Evolutionary conservation across 2,329 filamentous ascomycete species (phyloP).

Genomic region (Fusarium haematococcum): DNA sequence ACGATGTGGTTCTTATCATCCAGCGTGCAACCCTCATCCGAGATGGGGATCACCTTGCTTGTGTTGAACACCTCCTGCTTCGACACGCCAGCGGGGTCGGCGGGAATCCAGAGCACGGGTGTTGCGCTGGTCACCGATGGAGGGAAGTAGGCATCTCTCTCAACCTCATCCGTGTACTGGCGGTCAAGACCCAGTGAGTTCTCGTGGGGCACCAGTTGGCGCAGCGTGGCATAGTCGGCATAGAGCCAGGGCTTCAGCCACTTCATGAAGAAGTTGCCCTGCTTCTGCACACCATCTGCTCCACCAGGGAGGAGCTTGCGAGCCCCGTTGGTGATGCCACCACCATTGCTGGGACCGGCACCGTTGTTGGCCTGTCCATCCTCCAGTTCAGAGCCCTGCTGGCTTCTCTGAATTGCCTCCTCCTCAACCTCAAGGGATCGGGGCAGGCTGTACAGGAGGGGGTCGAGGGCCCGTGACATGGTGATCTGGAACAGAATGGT

Average conservation of each 20-base stretch:
- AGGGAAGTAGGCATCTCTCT: conserved; percentile 77
- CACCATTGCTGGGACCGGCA: conserved; percentile 22
- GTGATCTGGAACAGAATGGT: conserved; percentile 81
- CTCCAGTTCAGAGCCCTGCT: conserved; percentile 44
- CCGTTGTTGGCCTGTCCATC: conserved; percentile 33
- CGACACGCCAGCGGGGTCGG: conserved; percentile 76
- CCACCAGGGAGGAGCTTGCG: conserved; percentile 39
- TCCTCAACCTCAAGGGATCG: conserved; percentile 65
- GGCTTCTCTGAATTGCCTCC: conserved; percentile 50
- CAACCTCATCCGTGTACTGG: conserved; percentile 71
- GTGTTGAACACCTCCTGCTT: conserved; percentile 78
- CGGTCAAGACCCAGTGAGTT: conserved; percentile 59
- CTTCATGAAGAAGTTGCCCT: conserved; percentile 65
- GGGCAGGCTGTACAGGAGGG: conserved; percentile 79
- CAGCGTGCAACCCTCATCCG: conserved; percentile 77
- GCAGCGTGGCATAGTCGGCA: conserved; percentile 77
- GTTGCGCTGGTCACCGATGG: conserved; percentile 72
- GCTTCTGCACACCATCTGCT: conserved; percentile 50
- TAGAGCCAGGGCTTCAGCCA: conserved; percentile 84
- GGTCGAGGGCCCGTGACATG: conserved; percentile 75
- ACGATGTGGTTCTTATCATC: conserved; percentile 70
- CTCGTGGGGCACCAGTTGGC: conserved; percentile 74
- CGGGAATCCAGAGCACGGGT: conserved; percentile 81
- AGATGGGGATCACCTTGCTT: conserved; percentile 74
- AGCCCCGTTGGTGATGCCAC: conserved; percentile 35